Evolutionary conservation across 176 grass and related monocot species (phyloP).

Genomic region (Zea luxurians): DNA sequence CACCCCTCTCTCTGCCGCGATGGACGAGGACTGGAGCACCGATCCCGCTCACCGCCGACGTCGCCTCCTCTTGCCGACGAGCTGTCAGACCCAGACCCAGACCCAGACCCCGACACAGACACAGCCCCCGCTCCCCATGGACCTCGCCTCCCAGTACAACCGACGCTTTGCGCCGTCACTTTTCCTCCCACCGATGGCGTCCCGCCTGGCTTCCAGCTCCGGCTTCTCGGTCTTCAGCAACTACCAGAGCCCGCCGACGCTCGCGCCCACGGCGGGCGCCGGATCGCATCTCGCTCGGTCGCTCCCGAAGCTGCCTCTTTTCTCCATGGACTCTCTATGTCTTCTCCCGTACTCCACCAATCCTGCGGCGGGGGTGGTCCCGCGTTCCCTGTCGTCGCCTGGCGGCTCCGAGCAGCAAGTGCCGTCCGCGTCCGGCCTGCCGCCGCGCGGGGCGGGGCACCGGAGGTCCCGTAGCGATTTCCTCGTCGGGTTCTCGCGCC

Average conservation of each 20-base stretch:
- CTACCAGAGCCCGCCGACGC: conserved; percentile 31
- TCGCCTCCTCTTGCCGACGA: conserved; percentile 3
- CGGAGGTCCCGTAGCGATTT: conserved; percentile 73
- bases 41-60: conserved; percentile 10
- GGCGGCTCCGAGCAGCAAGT: conserved; percentile 7
- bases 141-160: conserved; percentile 20
- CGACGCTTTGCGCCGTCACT: not conserved
- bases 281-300: conserved; percentile 45
- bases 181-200: conserved; percentile 5
- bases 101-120: not conserved
- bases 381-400: conserved; percentile 22
- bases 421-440: conserved; percentile 30
- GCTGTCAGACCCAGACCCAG: not conserved
- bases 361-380: not conserved
- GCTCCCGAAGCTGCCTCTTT: conserved; percentile 36
- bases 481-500: conserved; percentile 23
- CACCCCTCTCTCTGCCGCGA: conserved; percentile 3
- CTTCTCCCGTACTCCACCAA: conserved; percentile 18
- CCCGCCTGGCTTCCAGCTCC: not conserved
- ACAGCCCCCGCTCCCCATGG: not conserved
- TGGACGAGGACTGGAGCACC: conserved; percentile 32
- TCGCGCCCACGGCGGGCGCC: not conserved
- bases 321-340: conserved; percentile 43
- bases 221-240: conserved; percentile 29
- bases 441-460: conserved; percentile 49